Base-by-base conservation (phyloP, 768 basidiomycete species). In the Gymnopilus dilepis region DNA sequence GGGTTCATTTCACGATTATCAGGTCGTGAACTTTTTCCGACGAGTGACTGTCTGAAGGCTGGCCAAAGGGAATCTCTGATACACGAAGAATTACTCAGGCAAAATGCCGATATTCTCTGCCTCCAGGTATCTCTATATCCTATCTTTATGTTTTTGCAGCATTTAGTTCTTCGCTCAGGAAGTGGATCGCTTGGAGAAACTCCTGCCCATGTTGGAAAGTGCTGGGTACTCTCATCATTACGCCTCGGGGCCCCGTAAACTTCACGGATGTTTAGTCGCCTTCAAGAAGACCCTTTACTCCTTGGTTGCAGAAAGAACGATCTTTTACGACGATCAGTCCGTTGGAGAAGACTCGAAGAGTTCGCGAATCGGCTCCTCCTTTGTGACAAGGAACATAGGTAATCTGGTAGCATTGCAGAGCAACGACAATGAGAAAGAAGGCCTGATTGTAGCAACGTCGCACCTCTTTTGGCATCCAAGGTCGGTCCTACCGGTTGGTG, bases 401-500 rank as follows among this genome's bases (percentile, higher is more conserved):
- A 82, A 85, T 51, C 73, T 98, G 28, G 82, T 92, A 19, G 90
- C 89, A 0, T 76, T 99, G 55, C 77, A 80, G 65, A 77, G 76
- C 45, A 71, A 76, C 6, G 75, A 73, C 8, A 66, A 78, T 15
- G 67, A 76, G 26, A 60, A 69, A 6, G 75, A 78, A 38, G 93
- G 95, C 4, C 73, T 94, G 33, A 76, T 97, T 40, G 77, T 96
- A 13, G 93, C 87, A 2, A 97, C 96, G 0, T 95, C 95, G 0
- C 96, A 98, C 77, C 78, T 97, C 22, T 98, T 97, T 74, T 98
- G 96, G 96, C 95, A 97, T 75, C 95, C 95, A 5, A 84, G 82
- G 88, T 94, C 74, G 60, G 84, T 77, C 9, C 5, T 50, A 33
- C 43, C 26, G 31, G 41, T 21, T 17, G 33, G 50, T 42, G 54